phyloP scores from a whole-genome alignment of 495 filamentous ascomycete genomes.

The Aspergillus biplanus region DNA sequence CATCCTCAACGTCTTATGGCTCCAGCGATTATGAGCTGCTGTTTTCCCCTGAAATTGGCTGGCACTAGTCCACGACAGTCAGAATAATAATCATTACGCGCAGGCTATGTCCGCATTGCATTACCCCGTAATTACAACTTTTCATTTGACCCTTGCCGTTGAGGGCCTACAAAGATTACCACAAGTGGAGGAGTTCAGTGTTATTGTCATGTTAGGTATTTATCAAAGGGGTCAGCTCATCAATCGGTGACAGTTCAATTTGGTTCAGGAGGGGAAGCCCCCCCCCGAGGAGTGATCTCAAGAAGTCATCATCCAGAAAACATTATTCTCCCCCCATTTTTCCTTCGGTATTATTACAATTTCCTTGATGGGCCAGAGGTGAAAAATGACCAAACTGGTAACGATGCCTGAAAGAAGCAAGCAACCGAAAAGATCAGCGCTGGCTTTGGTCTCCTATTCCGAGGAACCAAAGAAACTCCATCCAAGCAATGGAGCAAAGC shows the following conservation, averaged over 20 bases:
- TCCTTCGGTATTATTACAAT: background rate
- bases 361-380: too few species aligned
- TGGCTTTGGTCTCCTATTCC: background rate
- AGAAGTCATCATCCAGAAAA: background rate
- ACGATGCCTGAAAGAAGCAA: conserved; percentile 17
- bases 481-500: background rate
- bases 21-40: conserved; percentile 13
- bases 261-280: background rate
- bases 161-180: background rate
- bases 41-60: conserved; percentile 21
- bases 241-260: background rate
- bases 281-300: background rate
- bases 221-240: background rate
- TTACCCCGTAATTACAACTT: conserved; percentile 1
- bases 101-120: background rate
- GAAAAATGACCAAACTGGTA: background rate
- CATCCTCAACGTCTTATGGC: conserved; percentile 22
- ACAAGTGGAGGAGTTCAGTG: too few species aligned
- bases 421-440: conserved; percentile 14
- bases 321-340: background rate
- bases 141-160: background rate
- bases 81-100: background rate
- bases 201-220: too few species aligned
- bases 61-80: background rate
- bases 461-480: background rate